phyloP scores from a whole-genome alignment of 345 rosid species.

The Camelina neglecta region DNA sequence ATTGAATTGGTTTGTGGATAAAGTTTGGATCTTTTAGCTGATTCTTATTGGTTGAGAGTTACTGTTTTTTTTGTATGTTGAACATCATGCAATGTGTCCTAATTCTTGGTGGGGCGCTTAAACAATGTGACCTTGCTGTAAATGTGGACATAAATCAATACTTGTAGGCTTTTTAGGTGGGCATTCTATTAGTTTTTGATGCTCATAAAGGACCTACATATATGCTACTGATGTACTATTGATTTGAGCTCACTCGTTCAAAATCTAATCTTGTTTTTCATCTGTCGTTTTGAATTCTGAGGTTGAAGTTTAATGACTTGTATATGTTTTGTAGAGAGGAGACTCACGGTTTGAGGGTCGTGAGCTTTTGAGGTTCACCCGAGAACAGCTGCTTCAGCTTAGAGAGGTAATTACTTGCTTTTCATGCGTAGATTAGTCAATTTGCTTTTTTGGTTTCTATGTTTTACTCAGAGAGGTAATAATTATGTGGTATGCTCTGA shows the following conservation, averaged over 20 bases:
- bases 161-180: conserved; percentile 71
- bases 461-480: background rate
- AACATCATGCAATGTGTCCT: conserved; percentile 58
- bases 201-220: conserved; percentile 62
- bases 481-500: background rate
- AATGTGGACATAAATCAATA: conserved; percentile 66
- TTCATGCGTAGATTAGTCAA: background rate
- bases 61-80: background rate
- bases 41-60: background rate
- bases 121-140: conserved; percentile 69
- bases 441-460: background rate
- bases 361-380: conserved; percentile 66
- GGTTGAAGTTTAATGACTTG: background rate
- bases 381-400: conserved; percentile 76
- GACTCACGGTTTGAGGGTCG: conserved; percentile 65
- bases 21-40: conserved; percentile 22
- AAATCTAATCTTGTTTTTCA: conserved; percentile 19
- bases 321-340: conserved; percentile 59
- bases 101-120: conserved; percentile 79
- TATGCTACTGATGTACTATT: background rate
- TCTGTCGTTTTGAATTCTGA: background rate
- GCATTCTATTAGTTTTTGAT: conserved; percentile 46
- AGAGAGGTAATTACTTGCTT: conserved; percentile 54
- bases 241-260: background rate
- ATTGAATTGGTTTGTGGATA: conserved; percentile 17